Evolutionary conservation across 257 asterid genomes (phyloP).

Genomic region (Jacaranda mimosifolia): DNA sequence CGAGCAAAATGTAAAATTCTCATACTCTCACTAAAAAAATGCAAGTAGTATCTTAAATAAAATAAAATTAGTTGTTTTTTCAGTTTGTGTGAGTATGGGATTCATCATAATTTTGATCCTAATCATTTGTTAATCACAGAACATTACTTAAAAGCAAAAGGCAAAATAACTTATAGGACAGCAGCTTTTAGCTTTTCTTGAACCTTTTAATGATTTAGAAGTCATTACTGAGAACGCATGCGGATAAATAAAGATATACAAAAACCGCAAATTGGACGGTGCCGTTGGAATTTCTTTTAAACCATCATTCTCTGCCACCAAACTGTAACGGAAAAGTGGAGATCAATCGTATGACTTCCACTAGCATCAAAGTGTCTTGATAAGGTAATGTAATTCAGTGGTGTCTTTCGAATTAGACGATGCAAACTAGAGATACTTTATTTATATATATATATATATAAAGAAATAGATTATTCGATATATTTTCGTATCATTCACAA

Average conservation of each 20-base stretch:
- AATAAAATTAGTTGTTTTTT: not conserved
- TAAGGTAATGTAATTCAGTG: too few relatives aligned
- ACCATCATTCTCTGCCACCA: slow-evolving; percentile 25
- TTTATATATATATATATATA: too few relatives aligned
- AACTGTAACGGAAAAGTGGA: slow-evolving; percentile 30
- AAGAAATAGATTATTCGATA: too few relatives aligned
- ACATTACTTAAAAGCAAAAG: not conserved
- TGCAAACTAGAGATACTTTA: too few relatives aligned
- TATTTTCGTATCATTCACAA: too few relatives aligned
- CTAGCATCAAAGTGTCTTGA: not conserved
- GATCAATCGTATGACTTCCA: slow-evolving; percentile 34
- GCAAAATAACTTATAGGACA: not conserved
- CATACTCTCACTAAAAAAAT: too few relatives aligned
- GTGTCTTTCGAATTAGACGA: too few relatives aligned
- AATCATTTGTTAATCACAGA: not conserved
- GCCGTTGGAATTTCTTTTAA: not conserved
- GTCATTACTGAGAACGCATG: slow-evolving; percentile 34
- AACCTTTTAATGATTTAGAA: slow-evolving; percentile 2
- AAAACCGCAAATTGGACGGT: slow-evolving; percentile 25
- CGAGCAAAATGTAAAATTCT: too few relatives aligned
- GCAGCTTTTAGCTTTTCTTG: slow-evolving; percentile 15
- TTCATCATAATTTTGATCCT: not conserved
- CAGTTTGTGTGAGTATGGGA: not conserved
- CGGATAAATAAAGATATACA: not conserved
- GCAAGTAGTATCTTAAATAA: too few relatives aligned